Conservation (phyloP, 225 moss, liverwort and hornwort genomes). For the Polytrichum formosum region DNA sequence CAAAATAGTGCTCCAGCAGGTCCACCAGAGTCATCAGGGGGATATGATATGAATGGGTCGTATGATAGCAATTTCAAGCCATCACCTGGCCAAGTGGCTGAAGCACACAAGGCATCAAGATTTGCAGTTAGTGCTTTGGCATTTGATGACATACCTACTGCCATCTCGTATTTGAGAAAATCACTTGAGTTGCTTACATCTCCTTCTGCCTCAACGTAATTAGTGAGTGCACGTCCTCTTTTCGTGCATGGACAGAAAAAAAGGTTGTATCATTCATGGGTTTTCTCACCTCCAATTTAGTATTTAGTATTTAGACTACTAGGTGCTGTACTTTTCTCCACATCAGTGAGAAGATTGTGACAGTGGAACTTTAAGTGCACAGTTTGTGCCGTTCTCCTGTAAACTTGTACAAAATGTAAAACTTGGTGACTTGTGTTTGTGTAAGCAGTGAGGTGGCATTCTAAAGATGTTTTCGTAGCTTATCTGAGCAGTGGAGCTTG, state of each 20-base stretch:
- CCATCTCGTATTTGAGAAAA: constrained; percentile 79
- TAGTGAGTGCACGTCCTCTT: not conserved
- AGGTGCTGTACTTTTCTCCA: constrained; percentile 1
- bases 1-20: constrained; percentile 54
- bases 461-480: too few relatives aligned
- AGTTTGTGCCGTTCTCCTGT: constrained; percentile 13
- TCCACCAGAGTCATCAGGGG: constrained; percentile 34
- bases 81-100: constrained; percentile 75
- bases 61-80: constrained; percentile 76
- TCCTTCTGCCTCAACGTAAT: constrained; percentile 44
- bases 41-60: constrained; percentile 50
- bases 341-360: constrained; percentile 4
- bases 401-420: not conserved
- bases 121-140: constrained; percentile 98
- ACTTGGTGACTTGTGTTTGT: constrained; percentile 1
- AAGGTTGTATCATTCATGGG: constrained; percentile 2
- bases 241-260: constrained; percentile 2
- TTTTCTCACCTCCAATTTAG: not conserved
- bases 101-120: constrained; percentile 94
- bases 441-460: not conserved
- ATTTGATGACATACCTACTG: constrained; percentile 91
- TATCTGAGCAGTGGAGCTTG: too few relatives aligned
- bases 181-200: constrained; percentile 88
- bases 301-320: not conserved
- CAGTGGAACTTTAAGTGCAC: not conserved